Evolutionary conservation across 2,329 filamentous ascomycete genomes (phyloP), one percentile per base, ranked within the genome.

Genomic region (Juglanconis oblonga): DNA sequence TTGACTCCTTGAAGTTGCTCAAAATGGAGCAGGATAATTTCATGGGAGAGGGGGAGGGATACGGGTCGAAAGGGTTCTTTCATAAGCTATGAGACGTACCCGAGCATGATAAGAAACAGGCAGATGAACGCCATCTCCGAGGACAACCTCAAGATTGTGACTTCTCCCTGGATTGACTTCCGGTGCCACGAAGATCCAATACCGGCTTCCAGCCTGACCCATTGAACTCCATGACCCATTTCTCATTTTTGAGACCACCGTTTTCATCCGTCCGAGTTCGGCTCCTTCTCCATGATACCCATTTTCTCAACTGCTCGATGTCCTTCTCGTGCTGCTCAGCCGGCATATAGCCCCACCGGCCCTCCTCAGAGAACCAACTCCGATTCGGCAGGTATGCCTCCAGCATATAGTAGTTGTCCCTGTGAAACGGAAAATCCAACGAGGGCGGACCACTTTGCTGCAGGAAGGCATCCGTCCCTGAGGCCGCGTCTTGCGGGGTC

Each of bases 321-420:
- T 79, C 77, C 49, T 55, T 70, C 3, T 77, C 69, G 55, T 79
- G 77, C 66, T 74, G 72, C 8, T 73, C 67, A 3, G 69, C 70
- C 1, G 74, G 72, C 44, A 77, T 59, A 48, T 86, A 87, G 42
- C 78, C 67, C 83, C 83, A 86, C 47, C 69, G 69, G 42, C 72
- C 67, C 4, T 75, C 66, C 8, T 77, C 72, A 14, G 73, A 73
- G 52, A 71, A 76, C 83, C 83, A 87, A 50, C 76, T 77, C 29
- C 84, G 74, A 62, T 82, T 82, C 0, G 84, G 84, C 52, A 86
- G 66, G 64, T 82, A 86, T 1, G 80, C 80, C 67, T 85, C 76
- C 33, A 87, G 74, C 73, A 82, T 78, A 66, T 87, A 84, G 66
- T 86, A 87, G 50, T 81, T 79, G 60, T 87, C 84, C 29, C 84